Conservation (phyloP, 768 basidiomycete species). For the Polyporus arcularius region DNA sequence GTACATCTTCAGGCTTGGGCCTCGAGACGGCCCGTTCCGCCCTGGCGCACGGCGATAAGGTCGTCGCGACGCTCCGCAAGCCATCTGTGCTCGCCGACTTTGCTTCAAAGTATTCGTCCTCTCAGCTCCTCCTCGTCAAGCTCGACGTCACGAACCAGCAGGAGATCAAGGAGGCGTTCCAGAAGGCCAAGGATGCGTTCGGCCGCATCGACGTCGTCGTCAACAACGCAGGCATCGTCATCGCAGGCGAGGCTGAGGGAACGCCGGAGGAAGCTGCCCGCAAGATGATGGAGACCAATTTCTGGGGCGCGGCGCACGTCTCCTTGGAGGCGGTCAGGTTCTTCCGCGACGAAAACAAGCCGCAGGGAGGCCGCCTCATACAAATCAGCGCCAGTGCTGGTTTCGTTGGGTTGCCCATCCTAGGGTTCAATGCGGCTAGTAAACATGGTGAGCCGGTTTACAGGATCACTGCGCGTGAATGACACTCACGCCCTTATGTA, state of each 20-base stretch:
- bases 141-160: slow-evolving; percentile 39
- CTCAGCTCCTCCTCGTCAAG: slow-evolving; percentile 38
- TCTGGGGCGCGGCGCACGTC: slow-evolving; percentile 26
- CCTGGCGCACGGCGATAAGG: slow-evolving; percentile 40
- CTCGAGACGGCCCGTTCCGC: slow-evolving; percentile 35
- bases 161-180: slow-evolving; percentile 39
- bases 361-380: slow-evolving; percentile 36
- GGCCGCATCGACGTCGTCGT: slow-evolving; percentile 47
- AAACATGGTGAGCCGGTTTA: slow-evolving; percentile 16
- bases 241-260: slow-evolving; percentile 40
- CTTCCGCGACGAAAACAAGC: slow-evolving; percentile 32
- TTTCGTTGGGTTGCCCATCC: slow-evolving; percentile 20
- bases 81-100: slow-evolving; percentile 37
- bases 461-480: no score
- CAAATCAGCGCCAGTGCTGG: slow-evolving; percentile 38
- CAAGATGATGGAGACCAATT: slow-evolving; percentile 39
- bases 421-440: slow-evolving; percentile 26
- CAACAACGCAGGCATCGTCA: slow-evolving; percentile 41
- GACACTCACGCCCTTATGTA: background rate
- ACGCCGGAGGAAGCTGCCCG: slow-evolving; percentile 33
- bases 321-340: slow-evolving; percentile 26
- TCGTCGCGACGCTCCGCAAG: slow-evolving; percentile 44
- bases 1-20: slow-evolving; percentile 44
- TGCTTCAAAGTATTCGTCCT: slow-evolving; percentile 26
- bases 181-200: slow-evolving; percentile 35